Conservation (phyloP, 441 rosid species). For the Jatropha podagrica region DNA sequence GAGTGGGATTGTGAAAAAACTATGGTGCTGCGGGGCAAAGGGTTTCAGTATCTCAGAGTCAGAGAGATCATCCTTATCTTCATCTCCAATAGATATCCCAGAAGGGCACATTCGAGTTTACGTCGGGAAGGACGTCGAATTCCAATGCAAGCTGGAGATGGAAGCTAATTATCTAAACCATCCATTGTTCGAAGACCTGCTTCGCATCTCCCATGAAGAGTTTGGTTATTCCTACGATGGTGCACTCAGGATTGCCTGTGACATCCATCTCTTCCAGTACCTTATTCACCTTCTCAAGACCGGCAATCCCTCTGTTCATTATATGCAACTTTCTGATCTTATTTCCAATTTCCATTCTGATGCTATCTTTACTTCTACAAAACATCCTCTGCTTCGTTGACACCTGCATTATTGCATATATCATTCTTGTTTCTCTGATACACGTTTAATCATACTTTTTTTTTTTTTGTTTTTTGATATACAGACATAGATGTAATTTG, state of each 20-base stretch:
- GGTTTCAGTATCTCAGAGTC: conserved; percentile 12
- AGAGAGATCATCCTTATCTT: neutral
- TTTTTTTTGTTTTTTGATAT: no score
- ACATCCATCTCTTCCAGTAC: conserved; percentile 41
- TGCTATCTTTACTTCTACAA: neutral
- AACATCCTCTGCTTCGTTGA: no score
- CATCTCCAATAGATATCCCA: neutral
- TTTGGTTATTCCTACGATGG: conserved; percentile 49
- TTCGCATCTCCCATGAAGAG: conserved; percentile 41
- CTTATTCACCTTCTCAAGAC: conserved; percentile 43
- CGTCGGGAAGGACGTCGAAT: conserved; percentile 31
- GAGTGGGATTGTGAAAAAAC: conserved; percentile 40
- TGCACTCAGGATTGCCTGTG: conserved; percentile 46
- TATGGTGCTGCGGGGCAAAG: conserved; percentile 40
- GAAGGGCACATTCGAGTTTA: conserved; percentile 44
- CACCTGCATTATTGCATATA: neutral
- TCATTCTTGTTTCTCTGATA: neutral
- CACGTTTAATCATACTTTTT: neutral
- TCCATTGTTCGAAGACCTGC: conserved; percentile 43
- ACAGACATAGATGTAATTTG: neutral
- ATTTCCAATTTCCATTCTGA: neutral
- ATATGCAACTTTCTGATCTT: conserved; percentile 23
- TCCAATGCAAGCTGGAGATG: conserved; percentile 38
- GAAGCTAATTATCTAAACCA: conserved; percentile 52
- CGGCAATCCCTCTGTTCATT: conserved; percentile 30